These are phyloP conservation scores for Wallacemonas collosoma DNA, from an alignment of 208 protist genomes.

Conservation along the genomic window DNA sequence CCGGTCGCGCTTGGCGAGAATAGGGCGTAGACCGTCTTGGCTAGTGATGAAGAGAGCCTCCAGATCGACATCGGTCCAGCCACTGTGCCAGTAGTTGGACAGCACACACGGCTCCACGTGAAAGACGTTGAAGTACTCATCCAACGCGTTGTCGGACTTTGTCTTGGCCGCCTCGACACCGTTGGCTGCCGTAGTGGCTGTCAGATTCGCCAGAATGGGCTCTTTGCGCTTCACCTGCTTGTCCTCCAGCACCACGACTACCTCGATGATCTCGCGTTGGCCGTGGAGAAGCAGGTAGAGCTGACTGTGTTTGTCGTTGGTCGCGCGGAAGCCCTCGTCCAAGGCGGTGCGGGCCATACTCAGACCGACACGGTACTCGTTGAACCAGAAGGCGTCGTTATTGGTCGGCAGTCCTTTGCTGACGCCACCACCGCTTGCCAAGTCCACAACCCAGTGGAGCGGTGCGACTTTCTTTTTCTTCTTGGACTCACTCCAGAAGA, in stretches of 20 bases:
- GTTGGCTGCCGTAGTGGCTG: constrained; percentile 48
- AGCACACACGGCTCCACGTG: constrained; percentile 80
- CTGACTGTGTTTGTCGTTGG: constrained; percentile 76
- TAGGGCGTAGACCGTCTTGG: constrained; percentile 51
- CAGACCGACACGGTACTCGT: constrained; percentile 74
- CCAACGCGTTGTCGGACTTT: constrained; percentile 26
- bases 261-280: constrained; percentile 67
- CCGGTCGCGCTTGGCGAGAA: constrained; percentile 72
- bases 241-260: constrained; percentile 73
- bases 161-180: constrained; percentile 44
- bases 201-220: constrained; percentile 66
- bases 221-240: constrained; percentile 71
- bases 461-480: constrained; percentile 75
- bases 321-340: constrained; percentile 39
- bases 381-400: constrained; percentile 56
- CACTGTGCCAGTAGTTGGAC: constrained; percentile 77
- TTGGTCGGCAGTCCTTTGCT: constrained; percentile 11
- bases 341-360: constrained; percentile 70
- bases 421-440: constrained; percentile 25
- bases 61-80: constrained; percentile 61
- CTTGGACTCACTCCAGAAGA: constrained; percentile 75
- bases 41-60: constrained; percentile 74
- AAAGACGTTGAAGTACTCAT: constrained; percentile 73
- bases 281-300: constrained; percentile 82
- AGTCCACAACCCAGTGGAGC: constrained; percentile 71